Evolutionary conservation across 805 yeast genomes (phyloP).

Genomic region (Yarrowia sp.): DNA sequence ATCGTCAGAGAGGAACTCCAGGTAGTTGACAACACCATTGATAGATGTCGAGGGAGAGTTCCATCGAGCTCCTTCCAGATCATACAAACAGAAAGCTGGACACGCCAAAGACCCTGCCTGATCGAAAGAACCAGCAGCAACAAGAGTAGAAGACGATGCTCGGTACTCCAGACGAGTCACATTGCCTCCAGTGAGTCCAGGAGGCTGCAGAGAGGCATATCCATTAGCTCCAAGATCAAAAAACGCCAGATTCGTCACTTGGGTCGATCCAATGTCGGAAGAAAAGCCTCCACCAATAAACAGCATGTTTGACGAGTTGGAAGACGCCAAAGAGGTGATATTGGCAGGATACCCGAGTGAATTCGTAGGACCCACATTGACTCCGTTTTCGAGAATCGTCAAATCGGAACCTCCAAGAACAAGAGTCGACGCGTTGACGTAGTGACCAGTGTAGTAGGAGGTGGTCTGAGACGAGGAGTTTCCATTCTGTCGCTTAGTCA

Average conservation of each 20-base stretch:
- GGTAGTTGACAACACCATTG: slow-evolving; percentile 54
- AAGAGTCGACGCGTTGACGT: not conserved
- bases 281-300: slow-evolving; percentile 40
- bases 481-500: not conserved
- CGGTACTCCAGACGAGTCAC: slow-evolving; percentile 46
- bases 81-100: slow-evolving; percentile 63
- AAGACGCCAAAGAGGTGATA: slow-evolving; percentile 24
- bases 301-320: slow-evolving; percentile 31
- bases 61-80: slow-evolving; percentile 56
- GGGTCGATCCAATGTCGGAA: slow-evolving; percentile 31
- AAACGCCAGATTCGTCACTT: slow-evolving; percentile 49
- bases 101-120: slow-evolving; percentile 59
- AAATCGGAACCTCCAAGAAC: slow-evolving; percentile 16
- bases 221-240: slow-evolving; percentile 50
- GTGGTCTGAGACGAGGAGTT: not conserved
- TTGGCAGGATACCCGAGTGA: slow-evolving; percentile 30
- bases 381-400: slow-evolving; percentile 34
- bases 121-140: slow-evolving; percentile 73
- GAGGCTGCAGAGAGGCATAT: slow-evolving; percentile 50
- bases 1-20: slow-evolving; percentile 48
- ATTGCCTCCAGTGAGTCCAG: slow-evolving; percentile 42
- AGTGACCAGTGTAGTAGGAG: slow-evolving; percentile 15
- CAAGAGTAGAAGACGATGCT: slow-evolving; percentile 46
- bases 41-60: slow-evolving; percentile 42
- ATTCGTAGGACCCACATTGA: slow-evolving; percentile 37